A percentile compares a stretch with the other conserved stretches of the same genome.
These are phyloP conservation scores for Diaporthe sp. DNA, from an alignment of 2,329 filamentous ascomycete species.

Conservation along the genomic window DNA sequence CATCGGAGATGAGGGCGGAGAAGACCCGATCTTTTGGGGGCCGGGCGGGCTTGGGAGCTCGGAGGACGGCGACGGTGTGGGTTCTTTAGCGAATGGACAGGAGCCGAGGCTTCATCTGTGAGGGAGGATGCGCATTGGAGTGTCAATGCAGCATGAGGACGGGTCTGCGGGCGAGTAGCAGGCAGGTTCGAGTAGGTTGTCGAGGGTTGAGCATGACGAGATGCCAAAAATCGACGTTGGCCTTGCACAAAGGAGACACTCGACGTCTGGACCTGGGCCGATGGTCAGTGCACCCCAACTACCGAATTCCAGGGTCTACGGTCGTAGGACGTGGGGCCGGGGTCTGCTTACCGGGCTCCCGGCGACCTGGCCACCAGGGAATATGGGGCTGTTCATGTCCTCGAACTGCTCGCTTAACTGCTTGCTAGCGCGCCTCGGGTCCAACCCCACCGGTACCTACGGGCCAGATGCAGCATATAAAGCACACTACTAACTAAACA, in stretches of 20 bases:
- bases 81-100: constrained; percentile 13
- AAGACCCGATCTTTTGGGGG: background rate
- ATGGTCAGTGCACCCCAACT: constrained; percentile 27
- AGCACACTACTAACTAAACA: too few relatives aligned
- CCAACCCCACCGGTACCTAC: too few relatives aligned
- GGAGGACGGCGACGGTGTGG: background rate
- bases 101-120: constrained; percentile 39
- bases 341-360: constrained; percentile 9
- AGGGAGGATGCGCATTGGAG: constrained; percentile 27
- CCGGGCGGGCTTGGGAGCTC: background rate
- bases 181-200: background rate
- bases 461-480: too few relatives aligned
- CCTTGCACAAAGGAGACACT: constrained; percentile 2
- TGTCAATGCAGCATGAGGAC: constrained; percentile 25
- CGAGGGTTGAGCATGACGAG: background rate
- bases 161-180: background rate
- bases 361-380: background rate
- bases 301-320: constrained; percentile 25
- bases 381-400: background rate
- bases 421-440: too few relatives aligned
- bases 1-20: constrained; percentile 19
- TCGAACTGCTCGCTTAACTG: background rate
- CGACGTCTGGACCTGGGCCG: background rate
- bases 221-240: constrained; percentile 5
- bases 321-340: constrained; percentile 1